Base-by-base conservation (phyloP, 371 early-diverging fungal genomes). In the Mucor mucedo region DNA sequence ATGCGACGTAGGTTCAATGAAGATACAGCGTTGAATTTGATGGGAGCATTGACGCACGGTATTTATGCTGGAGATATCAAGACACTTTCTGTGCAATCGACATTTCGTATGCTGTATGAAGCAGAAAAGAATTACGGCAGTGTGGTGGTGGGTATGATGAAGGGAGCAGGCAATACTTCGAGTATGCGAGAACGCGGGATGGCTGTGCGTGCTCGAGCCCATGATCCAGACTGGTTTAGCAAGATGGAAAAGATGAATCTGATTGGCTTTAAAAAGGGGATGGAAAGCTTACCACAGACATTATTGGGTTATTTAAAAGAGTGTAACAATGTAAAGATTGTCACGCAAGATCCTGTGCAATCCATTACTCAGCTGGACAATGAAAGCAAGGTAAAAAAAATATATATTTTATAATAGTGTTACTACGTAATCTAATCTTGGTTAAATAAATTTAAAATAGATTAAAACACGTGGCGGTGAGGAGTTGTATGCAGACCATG, bases 1-100 rank as follows among this genome's bases (percentile, higher is more conserved):
- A 76, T 94, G 21, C 65, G 78, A 11, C 76, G 95, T 38, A 82
- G 95, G 28, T 93, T 96, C 63, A 88, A 90, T 30, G 39, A 85
- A 83, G 28, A 58, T 77, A 65, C 60, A 72, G 59, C 72, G 13
- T 44, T 52, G 29, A 55, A 72, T 58, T 50, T 98, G 58, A 85
- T 95, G 29, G 93, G 95, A 28, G 94, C 96, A 2, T 75, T 95
- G 41, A 84, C 94, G 38, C 96, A 94, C 65, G 98, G 98, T 1
- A 93, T 97, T 48, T 97, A 95, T 77, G 97, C 96, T 0, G 96
- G 95, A 0, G 93, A 97, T 71, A 79, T 84, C 2, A 86, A 81
- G 45, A 69, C 81, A 56, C 82, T 97, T 8, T 93, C 93, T 39
- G 82, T 93, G 0, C 76, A 87, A 33, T 89, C 95, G 3, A 87